These are phyloP conservation scores for Omphalotus olearius DNA, from an alignment of 1,284 basidiomycete species.

Conservation along the genomic window DNA sequence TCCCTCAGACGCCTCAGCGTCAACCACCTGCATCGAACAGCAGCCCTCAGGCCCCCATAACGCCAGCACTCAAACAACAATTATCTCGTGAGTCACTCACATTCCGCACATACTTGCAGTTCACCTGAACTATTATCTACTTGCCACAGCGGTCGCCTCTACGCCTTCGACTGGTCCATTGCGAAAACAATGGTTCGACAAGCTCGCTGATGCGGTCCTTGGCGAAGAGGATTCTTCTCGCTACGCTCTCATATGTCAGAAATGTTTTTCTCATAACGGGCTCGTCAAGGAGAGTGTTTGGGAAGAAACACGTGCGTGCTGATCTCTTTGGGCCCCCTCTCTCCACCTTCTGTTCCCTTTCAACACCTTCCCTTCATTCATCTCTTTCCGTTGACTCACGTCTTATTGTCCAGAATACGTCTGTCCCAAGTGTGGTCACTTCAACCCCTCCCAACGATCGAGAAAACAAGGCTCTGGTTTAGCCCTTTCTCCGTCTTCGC, in stretches of 20 bases:
- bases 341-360: neutral
- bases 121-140: no score
- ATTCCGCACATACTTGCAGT: neutral
- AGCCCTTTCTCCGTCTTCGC: no score
- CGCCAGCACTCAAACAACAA: constrained; percentile 9
- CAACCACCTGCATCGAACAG: neutral
- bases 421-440: constrained; percentile 72
- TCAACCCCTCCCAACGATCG: constrained; percentile 57
- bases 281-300: constrained; percentile 87
- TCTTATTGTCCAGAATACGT: constrained; percentile 52
- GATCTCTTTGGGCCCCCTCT: neutral
- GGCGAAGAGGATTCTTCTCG: constrained; percentile 75
- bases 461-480: constrained; percentile 17
- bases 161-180: constrained; percentile 46
- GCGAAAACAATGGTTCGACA: constrained; percentile 85
- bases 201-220: constrained; percentile 80
- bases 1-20: constrained; percentile 10
- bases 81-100: constrained; percentile 21
- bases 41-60: constrained; percentile 6
- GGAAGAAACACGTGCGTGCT: constrained; percentile 81
- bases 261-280: constrained; percentile 93
- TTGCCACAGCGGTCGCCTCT: constrained; percentile 16
- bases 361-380: neutral
- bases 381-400: neutral
- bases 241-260: constrained; percentile 93